A percentile compares a stretch with the other conserved stretches of the same genome.
Evolutionary conservation across 805 yeast genomes (phyloP).

Genomic region (Metschnikowia shivogae): DNA sequence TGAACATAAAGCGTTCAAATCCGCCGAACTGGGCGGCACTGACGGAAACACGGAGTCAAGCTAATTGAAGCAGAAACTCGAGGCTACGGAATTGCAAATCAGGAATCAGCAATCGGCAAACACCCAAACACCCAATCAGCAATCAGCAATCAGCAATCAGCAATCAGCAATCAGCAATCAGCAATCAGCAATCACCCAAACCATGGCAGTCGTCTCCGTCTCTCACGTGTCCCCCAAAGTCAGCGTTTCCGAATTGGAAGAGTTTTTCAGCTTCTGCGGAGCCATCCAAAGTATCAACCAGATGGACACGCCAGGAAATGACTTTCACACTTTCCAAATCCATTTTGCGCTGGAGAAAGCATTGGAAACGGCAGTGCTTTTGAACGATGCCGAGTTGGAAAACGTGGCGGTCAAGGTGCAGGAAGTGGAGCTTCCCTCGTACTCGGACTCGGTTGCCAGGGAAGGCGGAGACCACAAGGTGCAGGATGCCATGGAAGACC

Average conservation of each 20-base stretch:
- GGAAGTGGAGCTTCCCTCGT: constrained; percentile 17
- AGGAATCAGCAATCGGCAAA: too few relatives aligned
- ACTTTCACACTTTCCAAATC: constrained; percentile 44
- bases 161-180: too few relatives aligned
- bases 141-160: too few relatives aligned
- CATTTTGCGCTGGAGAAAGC: constrained; percentile 57
- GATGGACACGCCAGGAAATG: constrained; percentile 24
- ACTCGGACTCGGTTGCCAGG: constrained; percentile 11
- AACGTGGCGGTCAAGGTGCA: constrained; percentile 50
- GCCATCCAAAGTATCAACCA: constrained; percentile 33
- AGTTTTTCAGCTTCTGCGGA: constrained; percentile 77
- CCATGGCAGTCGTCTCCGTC: constrained; percentile 48
- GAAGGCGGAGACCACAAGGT: constrained; percentile 22
- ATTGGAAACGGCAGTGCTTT: constrained; percentile 62
- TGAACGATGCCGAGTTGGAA: constrained; percentile 71
- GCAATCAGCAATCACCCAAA: neutral
- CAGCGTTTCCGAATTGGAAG: constrained; percentile 48
- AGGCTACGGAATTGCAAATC: too few relatives aligned
- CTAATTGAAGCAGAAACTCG: too few relatives aligned
- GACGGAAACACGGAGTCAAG: too few relatives aligned
- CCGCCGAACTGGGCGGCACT: too few relatives aligned
- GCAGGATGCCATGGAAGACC: too few relatives aligned
- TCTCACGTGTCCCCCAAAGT: constrained; percentile 52
- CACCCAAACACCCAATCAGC: neutral
- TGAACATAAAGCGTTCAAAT: neutral